These are phyloP conservation scores for Durusdinium trenchii DNA, from an alignment of 73 alveolate species.

Conservation along the genomic window DNA sequence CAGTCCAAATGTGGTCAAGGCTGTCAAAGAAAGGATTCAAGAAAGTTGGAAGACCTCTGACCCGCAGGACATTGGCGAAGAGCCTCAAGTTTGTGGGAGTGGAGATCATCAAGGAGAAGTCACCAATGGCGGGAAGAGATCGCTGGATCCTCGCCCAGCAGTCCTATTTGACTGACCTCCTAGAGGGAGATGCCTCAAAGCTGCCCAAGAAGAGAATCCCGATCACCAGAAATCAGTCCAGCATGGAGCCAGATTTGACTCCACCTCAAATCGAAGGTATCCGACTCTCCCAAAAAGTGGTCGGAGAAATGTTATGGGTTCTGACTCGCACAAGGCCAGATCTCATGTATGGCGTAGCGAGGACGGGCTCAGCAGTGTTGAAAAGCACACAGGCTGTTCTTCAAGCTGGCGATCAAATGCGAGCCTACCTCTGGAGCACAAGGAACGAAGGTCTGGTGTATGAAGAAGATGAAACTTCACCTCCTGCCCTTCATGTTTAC, in stretches of 20 bases:
- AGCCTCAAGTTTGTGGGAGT: background rate
- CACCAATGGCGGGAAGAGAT: background rate
- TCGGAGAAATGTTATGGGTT: background rate
- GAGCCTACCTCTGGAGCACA: background rate
- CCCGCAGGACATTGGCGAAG: background rate
- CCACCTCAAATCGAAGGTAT: background rate
- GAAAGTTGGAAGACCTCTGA: background rate
- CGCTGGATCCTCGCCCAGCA: background rate
- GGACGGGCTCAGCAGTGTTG: background rate
- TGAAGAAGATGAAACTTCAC: background rate
- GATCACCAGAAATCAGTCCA: background rate
- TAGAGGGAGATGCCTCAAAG: background rate
- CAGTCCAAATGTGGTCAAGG: background rate
- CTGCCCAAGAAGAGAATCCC: background rate
- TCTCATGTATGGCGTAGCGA: background rate
- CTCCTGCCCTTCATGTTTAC: background rate
- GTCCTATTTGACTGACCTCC: background rate
- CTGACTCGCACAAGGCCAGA: background rate
- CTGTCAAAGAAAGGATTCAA: background rate
- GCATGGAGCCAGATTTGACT: background rate
- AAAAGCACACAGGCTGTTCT: background rate
- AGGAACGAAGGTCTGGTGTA: background rate
- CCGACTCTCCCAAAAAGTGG: background rate
- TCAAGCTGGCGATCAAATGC: background rate
- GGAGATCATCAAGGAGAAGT: background rate